Evolutionary conservation across 1,284 basidiomycete species (phyloP).

Genomic region (Apiotrichum gamsii): DNA sequence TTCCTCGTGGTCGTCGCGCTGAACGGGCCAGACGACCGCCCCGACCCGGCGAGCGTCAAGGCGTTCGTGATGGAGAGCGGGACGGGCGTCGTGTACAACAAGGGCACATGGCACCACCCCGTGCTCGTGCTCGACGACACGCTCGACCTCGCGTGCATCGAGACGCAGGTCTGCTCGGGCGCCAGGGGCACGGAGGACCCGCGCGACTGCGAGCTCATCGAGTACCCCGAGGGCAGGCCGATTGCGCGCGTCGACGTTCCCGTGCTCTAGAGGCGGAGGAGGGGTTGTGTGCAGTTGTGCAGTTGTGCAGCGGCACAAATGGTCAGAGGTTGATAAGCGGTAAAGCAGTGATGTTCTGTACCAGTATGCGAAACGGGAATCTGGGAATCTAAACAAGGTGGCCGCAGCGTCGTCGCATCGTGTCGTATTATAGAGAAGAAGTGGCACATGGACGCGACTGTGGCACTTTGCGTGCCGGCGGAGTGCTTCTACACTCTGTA

Average conservation of each 20-base stretch:
- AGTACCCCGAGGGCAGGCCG: conserved; percentile 28
- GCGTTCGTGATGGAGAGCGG: conserved; percentile 46
- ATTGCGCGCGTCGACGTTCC: conserved; percentile 34
- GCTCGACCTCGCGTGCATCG: conserved; percentile 47
- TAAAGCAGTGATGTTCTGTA: no score
- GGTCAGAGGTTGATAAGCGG: no score
- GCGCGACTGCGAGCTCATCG: conserved; percentile 44
- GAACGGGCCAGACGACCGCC: conserved; percentile 66
- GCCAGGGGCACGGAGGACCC: conserved; percentile 30
- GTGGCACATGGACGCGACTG: no score
- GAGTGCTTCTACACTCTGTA: no score
- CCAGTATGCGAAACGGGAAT: no score
- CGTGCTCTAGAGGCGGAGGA: conserved; percentile 6
- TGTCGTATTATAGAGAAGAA: no score
- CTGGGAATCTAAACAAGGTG: no score
- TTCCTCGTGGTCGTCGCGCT: conserved; percentile 69
- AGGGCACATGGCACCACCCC: conserved; percentile 67
- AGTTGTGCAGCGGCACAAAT: no score
- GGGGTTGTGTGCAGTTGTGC: no score
- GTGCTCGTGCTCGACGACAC: conserved; percentile 43
- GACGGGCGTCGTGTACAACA: conserved; percentile 76
- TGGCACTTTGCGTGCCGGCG: no score
- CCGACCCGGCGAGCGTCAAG: conserved; percentile 59
- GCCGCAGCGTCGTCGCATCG: no score
- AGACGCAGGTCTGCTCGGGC: conserved; percentile 43